phyloP scores from a whole-genome alignment of 2,329 filamentous ascomycete species.

The Alternaria triticimaculans region DNA sequence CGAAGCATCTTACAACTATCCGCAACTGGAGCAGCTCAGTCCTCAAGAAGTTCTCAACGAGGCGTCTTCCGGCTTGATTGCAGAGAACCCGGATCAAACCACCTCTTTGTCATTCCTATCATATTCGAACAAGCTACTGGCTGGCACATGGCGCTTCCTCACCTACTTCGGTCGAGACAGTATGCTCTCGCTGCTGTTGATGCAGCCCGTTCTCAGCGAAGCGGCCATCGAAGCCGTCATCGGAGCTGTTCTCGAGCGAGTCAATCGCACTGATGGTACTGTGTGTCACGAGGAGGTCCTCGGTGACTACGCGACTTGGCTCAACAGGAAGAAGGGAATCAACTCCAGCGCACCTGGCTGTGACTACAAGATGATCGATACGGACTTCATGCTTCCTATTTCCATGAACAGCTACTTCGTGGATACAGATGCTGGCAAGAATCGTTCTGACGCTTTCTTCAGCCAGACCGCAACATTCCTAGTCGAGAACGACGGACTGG shows the following conservation, averaged over 20 bases:
- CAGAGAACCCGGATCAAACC: conserved; percentile 55
- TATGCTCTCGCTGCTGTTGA: conserved; percentile 66
- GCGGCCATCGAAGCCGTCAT: conserved; percentile 68
- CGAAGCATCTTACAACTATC: conserved; percentile 67
- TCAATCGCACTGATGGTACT: conserved; percentile 65
- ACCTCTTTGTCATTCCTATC: conserved; percentile 68
- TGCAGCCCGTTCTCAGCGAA: conserved; percentile 64
- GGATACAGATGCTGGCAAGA: conserved; percentile 51
- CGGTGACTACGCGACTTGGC: conserved; percentile 68
- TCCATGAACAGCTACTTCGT: conserved; percentile 66
- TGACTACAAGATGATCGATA: conserved; percentile 68
- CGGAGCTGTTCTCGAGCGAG: conserved; percentile 64
- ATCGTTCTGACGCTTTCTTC: conserved; percentile 49
- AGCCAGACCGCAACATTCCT: conserved; percentile 58
- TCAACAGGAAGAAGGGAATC: conserved; percentile 62
- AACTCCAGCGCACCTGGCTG: conserved; percentile 61
- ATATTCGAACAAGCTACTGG: conserved; percentile 67
- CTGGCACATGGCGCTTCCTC: conserved; percentile 70
- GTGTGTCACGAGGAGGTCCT: conserved; percentile 71
- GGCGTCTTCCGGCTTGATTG: conserved; percentile 55
- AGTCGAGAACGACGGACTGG: conserved; percentile 59
- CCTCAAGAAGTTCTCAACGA: conserved; percentile 59
- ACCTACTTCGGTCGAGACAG: conserved; percentile 72
- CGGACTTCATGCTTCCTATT: conserved; percentile 66
- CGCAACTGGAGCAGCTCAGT: conserved; percentile 63